Conservation (phyloP, 192 early-diverging fungal genomes). For the Coemansia sp. region DNA sequence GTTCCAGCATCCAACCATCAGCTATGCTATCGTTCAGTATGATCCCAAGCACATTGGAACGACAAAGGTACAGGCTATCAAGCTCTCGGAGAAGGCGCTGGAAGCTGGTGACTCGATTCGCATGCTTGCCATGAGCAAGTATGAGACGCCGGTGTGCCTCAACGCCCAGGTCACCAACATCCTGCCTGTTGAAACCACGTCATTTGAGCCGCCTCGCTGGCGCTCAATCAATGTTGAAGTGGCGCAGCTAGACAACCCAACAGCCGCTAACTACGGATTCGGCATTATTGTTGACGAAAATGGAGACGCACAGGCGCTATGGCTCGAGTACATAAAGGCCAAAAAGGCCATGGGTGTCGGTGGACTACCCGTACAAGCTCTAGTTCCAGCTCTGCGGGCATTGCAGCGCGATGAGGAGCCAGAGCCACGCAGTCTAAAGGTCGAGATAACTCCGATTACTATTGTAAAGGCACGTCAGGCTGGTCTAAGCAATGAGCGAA, state of each 20-base stretch:
- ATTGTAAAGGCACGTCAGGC: constrained; percentile 61
- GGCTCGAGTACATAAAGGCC: constrained; percentile 36
- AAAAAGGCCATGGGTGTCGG: constrained; percentile 56
- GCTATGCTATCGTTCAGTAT: constrained; percentile 83
- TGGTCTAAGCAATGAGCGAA: constrained; percentile 61
- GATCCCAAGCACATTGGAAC: constrained; percentile 71
- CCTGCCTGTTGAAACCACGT: constrained; percentile 53
- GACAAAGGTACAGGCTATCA: constrained; percentile 66
- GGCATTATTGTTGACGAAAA: constrained; percentile 45
- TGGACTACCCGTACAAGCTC: constrained; percentile 48
- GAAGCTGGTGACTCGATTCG: constrained; percentile 64
- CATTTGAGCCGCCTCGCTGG: constrained; percentile 26
- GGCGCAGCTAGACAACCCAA: constrained; percentile 31
- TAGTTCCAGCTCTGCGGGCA: constrained; percentile 55
- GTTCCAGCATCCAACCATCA: constrained; percentile 86
- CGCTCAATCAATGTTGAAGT: constrained; percentile 47
- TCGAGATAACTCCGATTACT: constrained; percentile 62
- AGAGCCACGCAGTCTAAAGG: constrained; percentile 57
- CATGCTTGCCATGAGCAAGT: constrained; percentile 58
- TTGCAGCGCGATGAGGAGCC: constrained; percentile 56
- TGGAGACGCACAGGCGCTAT: constrained; percentile 35
- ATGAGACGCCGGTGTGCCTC: constrained; percentile 59
- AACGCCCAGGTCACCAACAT: constrained; percentile 65
- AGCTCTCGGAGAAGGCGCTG: constrained; percentile 59
- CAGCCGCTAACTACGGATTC: constrained; percentile 20